Evolutionary conservation across 306 rosid genomes (phyloP).

Genomic region (Dryas alaskensis): DNA sequence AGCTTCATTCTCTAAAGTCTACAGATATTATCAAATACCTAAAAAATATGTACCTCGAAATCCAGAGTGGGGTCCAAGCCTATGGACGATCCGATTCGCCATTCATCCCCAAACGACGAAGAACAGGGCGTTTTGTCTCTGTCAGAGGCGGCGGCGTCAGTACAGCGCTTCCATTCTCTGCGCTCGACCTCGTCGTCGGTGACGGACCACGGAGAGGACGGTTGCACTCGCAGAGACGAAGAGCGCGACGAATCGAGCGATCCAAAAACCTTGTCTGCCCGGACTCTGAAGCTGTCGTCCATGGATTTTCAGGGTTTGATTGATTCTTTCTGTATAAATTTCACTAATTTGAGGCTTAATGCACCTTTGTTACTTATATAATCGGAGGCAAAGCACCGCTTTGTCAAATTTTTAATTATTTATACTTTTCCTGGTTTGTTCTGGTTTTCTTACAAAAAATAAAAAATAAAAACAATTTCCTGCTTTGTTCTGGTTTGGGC

Average conservation of each 20-base stretch:
- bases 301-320: slow-evolving; percentile 12
- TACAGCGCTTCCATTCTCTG: slow-evolving; percentile 30
- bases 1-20: not conserved
- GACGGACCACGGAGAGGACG: slow-evolving; percentile 34
- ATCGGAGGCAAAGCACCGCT: not conserved
- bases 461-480: no score
- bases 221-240: not conserved
- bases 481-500: no score
- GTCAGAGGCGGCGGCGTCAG: slow-evolving; percentile 16
- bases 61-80: slow-evolving; percentile 38
- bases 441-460: not conserved
- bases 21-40: not conserved
- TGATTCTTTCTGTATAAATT: not conserved
- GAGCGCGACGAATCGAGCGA: slow-evolving; percentile 24
- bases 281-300: slow-evolving; percentile 31
- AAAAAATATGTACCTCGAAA: slow-evolving; percentile 21
- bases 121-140: slow-evolving; percentile 34
- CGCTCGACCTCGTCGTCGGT: slow-evolving; percentile 36
- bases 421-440: not conserved
- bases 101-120: slow-evolving; percentile 27
- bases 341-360: not conserved
- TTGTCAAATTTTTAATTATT: not conserved
- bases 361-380: no score
- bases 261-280: slow-evolving; percentile 36
- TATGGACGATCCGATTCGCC: slow-evolving; percentile 35